A percentile compares a stretch with the other conserved stretches of the same genome.
These are phyloP conservation scores for Ophiostoma populinum DNA, from an alignment of 2,329 filamentous ascomycete species.

Conservation along the genomic window DNA sequence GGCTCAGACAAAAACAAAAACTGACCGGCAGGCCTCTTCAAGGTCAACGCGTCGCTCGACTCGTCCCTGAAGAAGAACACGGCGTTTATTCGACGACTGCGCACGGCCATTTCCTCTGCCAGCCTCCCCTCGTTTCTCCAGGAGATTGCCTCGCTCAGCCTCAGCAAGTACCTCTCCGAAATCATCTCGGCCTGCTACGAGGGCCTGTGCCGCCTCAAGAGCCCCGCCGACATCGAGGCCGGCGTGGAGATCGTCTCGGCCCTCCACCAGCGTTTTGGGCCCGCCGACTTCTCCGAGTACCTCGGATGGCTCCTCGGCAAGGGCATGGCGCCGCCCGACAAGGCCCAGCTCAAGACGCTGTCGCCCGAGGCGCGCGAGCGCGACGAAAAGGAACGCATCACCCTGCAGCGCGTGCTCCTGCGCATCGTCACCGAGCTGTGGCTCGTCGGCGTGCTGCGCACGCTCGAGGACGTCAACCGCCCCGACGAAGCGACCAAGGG, in stretches of 20 bases:
- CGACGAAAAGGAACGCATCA: slow-evolving; percentile 86
- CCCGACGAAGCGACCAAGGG: slow-evolving; percentile 47
- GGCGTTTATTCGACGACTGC: slow-evolving; percentile 89
- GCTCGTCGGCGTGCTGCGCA: slow-evolving; percentile 77
- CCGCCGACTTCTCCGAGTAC: slow-evolving; percentile 75
- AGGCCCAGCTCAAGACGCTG: slow-evolving; percentile 60
- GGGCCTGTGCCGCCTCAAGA: slow-evolving; percentile 80
- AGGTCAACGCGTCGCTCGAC: slow-evolving; percentile 65
- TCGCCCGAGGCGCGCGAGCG: slow-evolving; percentile 71
- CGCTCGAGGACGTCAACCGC: slow-evolving; percentile 48
- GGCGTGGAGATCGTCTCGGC: slow-evolving; percentile 87
- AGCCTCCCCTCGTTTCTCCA: slow-evolving; percentile 71
- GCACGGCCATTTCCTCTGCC: slow-evolving; percentile 69
- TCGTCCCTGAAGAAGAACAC: slow-evolving; percentile 97
- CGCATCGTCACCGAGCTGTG: slow-evolving; percentile 90
- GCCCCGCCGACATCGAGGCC: slow-evolving; percentile 76
- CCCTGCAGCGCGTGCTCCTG: slow-evolving; percentile 69
- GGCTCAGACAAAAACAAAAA: slow-evolving; percentile 3
- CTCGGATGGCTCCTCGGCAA: slow-evolving; percentile 86
- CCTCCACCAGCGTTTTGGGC: slow-evolving; percentile 88
- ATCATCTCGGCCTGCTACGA: slow-evolving; percentile 94
- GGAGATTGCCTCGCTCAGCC: slow-evolving; percentile 75
- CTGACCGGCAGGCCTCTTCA: slow-evolving; percentile 47
- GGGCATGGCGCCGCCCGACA: slow-evolving; percentile 81
- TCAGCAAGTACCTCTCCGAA: slow-evolving; percentile 94